Evolutionary conservation across 1,139 yeast species (phyloP).

Genomic region (Meyerozyma sp.): DNA sequence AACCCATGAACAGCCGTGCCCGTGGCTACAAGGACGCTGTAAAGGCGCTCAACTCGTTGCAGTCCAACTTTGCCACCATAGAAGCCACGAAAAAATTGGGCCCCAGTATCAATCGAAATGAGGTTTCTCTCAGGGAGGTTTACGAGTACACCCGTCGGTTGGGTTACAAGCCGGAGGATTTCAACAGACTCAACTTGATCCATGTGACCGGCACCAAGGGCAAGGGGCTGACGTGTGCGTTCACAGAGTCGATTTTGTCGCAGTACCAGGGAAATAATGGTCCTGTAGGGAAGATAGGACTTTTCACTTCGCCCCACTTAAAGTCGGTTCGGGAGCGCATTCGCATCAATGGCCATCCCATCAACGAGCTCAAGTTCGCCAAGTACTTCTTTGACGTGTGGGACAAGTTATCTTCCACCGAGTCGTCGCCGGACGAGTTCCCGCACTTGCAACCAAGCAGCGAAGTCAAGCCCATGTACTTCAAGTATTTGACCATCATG

Average conservation of each 20-base stretch:
- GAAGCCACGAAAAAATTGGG: conserved; percentile 78
- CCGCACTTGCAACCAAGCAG: conserved; percentile 65
- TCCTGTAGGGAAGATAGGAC: conserved; percentile 60
- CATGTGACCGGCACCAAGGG: conserved; percentile 99
- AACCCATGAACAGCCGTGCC: conserved; percentile 9
- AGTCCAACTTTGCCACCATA: conserved; percentile 85
- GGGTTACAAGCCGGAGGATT: conserved; percentile 70
- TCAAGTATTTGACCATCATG: conserved; percentile 80
- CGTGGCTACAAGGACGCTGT: conserved; percentile 63
- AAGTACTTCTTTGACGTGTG: conserved; percentile 91
- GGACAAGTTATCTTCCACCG: conserved; percentile 66
- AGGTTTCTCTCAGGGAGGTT: conserved; percentile 79
- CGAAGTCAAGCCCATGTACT: conserved; percentile 84
- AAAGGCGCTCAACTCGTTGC: conserved; percentile 75
- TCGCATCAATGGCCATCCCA: conserved; percentile 81
- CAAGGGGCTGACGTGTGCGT: conserved; percentile 97
- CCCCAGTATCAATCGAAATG: conserved; percentile 53
- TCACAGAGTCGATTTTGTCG: conserved; percentile 71
- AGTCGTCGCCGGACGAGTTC: conserved; percentile 51
- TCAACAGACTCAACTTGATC: conserved; percentile 69
- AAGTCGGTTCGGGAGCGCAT: conserved; percentile 91
- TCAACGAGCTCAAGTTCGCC: conserved; percentile 73
- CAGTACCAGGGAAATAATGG: conserved; percentile 40
- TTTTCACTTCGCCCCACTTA: conserved; percentile 93
- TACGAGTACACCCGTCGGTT: conserved; percentile 84